Evolutionary conservation across 2,329 filamentous ascomycete genomes (phyloP), one percentile per base, ranked within the genome.

Genomic region (Tolypocladium capitatum): DNA sequence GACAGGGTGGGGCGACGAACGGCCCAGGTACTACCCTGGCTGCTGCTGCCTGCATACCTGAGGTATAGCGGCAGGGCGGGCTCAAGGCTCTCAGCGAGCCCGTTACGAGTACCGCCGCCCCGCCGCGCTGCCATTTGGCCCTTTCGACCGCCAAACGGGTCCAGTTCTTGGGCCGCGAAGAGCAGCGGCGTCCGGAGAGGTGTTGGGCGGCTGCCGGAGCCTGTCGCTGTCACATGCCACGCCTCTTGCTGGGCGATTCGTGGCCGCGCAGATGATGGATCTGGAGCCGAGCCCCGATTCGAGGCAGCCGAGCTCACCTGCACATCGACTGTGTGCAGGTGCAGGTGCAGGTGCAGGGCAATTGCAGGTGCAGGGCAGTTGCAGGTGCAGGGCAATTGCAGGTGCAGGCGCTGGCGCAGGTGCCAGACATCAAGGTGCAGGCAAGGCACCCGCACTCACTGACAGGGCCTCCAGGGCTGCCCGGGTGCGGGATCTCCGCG

Each of bases 201-300:
- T n/a, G 42, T 34, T 40, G 35, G 44, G 36, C 48, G 31, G 43
- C 38, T 49, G 43, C 52, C 41, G 49, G 43, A 46, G 44, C 46
- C 42, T 40, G 48, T 46, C 40, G 42, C 41, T n/a, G 35, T 30
- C 41, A 43, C 45, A 20, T 46, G 48, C 46, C 40, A 42, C 38
- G 38, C 24, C 18, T 10, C 10, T 24, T 24, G 38, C 38, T 28
- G 38, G 13, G 38, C 38, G 38, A 42, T 42, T 42, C 38, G 38
- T 14, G 36, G 21, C 21, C 36, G 7, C 21, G 21, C 38, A 28
- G 21, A 24, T 41, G 28, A 21, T 24, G 30, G 38, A 42, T 42
- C 38, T 42, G 38, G 24, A 28, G 24, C 38, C 38, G 38, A 14
- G 38, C 38, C 38, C 14, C 38, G 38, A 42, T 42, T 42, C 16